A percentile compares a stretch with the other conserved stretches of the same genome.
These are phyloP conservation scores for Erysimum cheiranthoides DNA, from an alignment of 345 rosid genomes.

Conservation along the genomic window DNA sequence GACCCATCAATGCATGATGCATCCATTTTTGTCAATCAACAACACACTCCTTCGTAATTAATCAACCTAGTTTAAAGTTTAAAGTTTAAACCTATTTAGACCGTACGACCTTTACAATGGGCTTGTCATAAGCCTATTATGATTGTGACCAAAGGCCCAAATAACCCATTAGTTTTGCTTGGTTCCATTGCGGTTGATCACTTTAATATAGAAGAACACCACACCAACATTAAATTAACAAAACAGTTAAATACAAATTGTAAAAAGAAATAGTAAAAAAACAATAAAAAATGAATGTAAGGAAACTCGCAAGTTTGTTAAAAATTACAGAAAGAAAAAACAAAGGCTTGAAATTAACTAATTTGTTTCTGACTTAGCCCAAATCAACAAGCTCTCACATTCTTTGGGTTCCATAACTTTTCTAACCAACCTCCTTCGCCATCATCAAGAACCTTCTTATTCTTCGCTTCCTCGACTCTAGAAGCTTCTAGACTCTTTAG, in stretches of 20 bases:
- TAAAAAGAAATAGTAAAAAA: background rate
- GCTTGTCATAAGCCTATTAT: background rate
- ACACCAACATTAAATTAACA: background rate
- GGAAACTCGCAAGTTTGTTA: background rate
- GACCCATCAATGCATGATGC: background rate
- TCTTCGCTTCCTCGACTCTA: constrained; percentile 29
- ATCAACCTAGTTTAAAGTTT: background rate
- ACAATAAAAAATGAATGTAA: background rate
- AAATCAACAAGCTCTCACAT: constrained; percentile 47
- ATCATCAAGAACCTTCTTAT: constrained; percentile 47
- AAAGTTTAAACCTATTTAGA: background rate
- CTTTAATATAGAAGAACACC: background rate
- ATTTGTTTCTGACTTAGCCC: background rate
- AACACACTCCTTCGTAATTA: background rate
- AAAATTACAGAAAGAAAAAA: constrained; percentile 5
- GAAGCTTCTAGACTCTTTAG: constrained; percentile 48
- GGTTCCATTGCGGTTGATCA: background rate
- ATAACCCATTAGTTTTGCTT: background rate
- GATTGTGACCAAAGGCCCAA: background rate
- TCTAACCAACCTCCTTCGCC: constrained; percentile 51
- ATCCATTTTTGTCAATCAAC: background rate
- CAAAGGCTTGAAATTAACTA: background rate
- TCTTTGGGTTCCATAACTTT: constrained; percentile 55
- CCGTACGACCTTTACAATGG: background rate
- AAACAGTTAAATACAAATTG: background rate